Percentiles rank a stretch among this genome's conserved stretches.
These are phyloP conservation scores for Arachnomyces sp. DNA, from an alignment of 2,329 filamentous ascomycete genomes.

Conservation along the genomic window DNA sequence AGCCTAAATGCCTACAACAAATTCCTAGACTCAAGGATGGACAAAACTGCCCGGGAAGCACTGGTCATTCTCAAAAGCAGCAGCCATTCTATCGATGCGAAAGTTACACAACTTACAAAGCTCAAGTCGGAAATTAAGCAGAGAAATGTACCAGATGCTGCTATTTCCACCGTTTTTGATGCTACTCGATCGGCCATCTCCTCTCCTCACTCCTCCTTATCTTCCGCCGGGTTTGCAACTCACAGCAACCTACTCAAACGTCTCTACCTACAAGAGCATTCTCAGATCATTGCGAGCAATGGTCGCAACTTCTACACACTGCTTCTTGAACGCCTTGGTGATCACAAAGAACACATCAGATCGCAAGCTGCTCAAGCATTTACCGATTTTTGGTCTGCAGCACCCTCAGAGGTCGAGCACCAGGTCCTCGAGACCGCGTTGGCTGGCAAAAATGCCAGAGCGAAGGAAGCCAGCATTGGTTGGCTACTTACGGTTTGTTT, in stretches of 20 bases:
- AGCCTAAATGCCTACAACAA: background rate
- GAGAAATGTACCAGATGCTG: slow-evolving; percentile 70
- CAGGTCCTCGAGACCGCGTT: slow-evolving; percentile 72
- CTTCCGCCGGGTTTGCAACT: slow-evolving; percentile 77
- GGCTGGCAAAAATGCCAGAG: slow-evolving; percentile 69
- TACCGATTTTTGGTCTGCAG: slow-evolving; percentile 65
- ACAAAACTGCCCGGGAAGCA: slow-evolving; percentile 49
- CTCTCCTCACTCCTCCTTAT: slow-evolving; percentile 68
- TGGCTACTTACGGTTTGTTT: slow-evolving; percentile 68
- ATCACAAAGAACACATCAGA: slow-evolving; percentile 79
- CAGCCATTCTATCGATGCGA: slow-evolving; percentile 61
- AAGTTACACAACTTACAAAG: slow-evolving; percentile 62
- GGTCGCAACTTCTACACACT: slow-evolving; percentile 64
- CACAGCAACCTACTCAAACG: slow-evolving; percentile 82
- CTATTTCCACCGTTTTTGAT: slow-evolving; percentile 70
- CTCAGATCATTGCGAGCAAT: slow-evolving; percentile 60
- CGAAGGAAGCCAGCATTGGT: slow-evolving; percentile 76
- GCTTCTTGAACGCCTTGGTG: slow-evolving; percentile 77
- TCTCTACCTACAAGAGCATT: slow-evolving; percentile 75
- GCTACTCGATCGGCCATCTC: slow-evolving; percentile 67
- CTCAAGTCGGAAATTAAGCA: slow-evolving; percentile 90
- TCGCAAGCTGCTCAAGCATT: slow-evolving; percentile 66
- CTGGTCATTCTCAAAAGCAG: slow-evolving; percentile 51
- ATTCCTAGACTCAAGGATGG: slow-evolving; percentile 37
- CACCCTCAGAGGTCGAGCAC: slow-evolving; percentile 67